Evolutionary conservation across 2,329 filamentous ascomycete genomes (phyloP).

Genomic region (Diaporthe citrichinensis): DNA sequence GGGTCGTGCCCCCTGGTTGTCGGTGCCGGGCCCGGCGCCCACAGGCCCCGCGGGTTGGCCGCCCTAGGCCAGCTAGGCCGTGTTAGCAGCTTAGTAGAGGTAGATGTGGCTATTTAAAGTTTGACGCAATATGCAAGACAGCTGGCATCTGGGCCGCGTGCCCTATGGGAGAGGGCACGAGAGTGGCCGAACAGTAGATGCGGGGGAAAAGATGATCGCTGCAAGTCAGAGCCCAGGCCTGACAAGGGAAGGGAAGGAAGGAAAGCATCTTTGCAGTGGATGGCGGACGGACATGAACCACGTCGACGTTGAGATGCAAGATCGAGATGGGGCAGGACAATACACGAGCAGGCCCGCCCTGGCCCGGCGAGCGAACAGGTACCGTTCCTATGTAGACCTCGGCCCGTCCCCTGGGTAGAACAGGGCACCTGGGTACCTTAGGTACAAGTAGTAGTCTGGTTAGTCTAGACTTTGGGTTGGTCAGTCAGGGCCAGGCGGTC

Average conservation of each 20-base stretch:
- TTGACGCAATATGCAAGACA: conserved; percentile 40
- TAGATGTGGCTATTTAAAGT: conserved; percentile 27
- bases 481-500: neutral
- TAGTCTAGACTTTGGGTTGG: neutral
- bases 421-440: neutral
- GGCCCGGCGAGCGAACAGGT: neutral
- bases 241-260: neutral
- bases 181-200: conserved; percentile 5
- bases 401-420: conserved; percentile 12
- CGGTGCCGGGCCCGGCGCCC: conserved; percentile 10
- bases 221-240: neutral
- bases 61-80: conserved; percentile 5
- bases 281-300: too few species aligned
- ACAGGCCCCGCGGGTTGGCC: neutral
- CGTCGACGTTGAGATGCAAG: conserved; percentile 12
- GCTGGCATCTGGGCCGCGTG: conserved; percentile 37
- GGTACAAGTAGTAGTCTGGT: neutral
- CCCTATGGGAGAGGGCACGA: neutral
- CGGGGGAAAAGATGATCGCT: conserved; percentile 2
- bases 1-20: conserved; percentile 6
- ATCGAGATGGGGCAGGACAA: neutral
- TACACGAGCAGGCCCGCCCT: neutral
- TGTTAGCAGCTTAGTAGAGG: neutral
- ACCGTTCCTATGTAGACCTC: neutral
- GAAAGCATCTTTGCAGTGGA: neutral